These are phyloP conservation scores for Pleodorina starrii DNA, from an alignment of 139 green algal genomes.

Conservation along the genomic window DNA sequence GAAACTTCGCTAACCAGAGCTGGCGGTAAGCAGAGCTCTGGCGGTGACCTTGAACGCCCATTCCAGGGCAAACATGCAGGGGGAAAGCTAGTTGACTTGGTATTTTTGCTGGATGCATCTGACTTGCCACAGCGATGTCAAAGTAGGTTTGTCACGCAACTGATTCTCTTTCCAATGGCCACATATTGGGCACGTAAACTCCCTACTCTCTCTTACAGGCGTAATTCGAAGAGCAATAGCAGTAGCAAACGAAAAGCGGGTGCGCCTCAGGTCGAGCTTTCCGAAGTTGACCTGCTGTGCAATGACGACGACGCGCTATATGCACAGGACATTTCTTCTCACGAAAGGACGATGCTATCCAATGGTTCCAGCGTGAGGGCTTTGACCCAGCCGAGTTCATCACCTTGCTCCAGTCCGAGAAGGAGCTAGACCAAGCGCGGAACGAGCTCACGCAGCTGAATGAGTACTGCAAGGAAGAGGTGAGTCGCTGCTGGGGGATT, in stretches of 20 bases:
- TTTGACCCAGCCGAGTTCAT: slow-evolving; percentile 20
- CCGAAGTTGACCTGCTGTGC: neutral
- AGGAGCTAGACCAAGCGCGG: slow-evolving; percentile 27
- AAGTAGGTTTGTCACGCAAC: too few species aligned
- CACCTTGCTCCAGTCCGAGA: neutral
- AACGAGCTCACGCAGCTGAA: slow-evolving; percentile 29
- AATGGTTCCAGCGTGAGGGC: slow-evolving; percentile 27
- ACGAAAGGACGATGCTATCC: slow-evolving; percentile 27
- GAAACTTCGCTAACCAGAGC: too few species aligned
- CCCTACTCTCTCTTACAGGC: too few species aligned
- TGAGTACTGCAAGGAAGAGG: slow-evolving; percentile 49
- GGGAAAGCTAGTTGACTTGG: too few species aligned
- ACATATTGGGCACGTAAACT: too few species aligned
- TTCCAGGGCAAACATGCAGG: too few species aligned
- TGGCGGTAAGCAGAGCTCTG: too few species aligned
- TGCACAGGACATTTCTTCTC: neutral
- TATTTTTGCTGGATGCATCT: too few species aligned
- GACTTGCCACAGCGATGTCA: too few species aligned
- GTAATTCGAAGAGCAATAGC: too few species aligned
- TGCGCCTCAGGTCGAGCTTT: neutral
- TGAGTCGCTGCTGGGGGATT: neutral
- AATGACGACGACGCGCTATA: neutral
- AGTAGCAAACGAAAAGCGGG: neutral
- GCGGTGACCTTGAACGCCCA: too few species aligned
- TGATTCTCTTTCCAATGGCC: too few species aligned